These are phyloP conservation scores for Psilocybe cubensis DNA, from an alignment of 768 basidiomycete species.

Conservation along the genomic window DNA sequence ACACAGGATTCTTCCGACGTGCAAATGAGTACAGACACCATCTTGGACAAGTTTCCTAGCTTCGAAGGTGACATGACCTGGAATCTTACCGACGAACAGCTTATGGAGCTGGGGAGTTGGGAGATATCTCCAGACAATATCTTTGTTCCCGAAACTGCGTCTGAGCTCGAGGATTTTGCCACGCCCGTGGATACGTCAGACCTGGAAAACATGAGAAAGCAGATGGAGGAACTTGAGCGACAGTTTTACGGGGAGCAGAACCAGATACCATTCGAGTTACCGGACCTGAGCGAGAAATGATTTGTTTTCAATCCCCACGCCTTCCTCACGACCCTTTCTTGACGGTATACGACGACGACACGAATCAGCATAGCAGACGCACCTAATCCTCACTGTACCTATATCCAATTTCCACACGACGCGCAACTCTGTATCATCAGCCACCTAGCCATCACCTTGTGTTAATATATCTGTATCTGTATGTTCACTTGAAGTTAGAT, in stretches of 20 bases:
- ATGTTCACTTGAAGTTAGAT: not conserved
- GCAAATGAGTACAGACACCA: not conserved
- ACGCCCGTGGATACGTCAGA: not conserved
- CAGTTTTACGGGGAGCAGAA: not conserved
- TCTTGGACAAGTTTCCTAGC: not conserved
- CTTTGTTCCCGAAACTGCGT: not conserved
- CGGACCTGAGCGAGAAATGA: not conserved
- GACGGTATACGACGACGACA: not conserved
- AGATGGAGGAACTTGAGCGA: constrained; percentile 3
- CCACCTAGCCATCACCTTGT: not conserved
- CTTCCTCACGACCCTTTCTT: not conserved
- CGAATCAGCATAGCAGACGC: not conserved
- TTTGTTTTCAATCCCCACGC: not conserved
- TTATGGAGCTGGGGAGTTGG: not conserved
- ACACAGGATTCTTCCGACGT: not conserved
- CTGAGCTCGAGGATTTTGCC: constrained; percentile 2
- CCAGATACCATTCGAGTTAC: not conserved
- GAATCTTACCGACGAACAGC: not conserved
- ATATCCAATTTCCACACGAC: not conserved
- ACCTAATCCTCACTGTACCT: not conserved
- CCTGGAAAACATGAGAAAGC: not conserved
- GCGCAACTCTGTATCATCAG: constrained; percentile 1
- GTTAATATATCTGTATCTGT: not conserved
- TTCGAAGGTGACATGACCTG: not conserved
- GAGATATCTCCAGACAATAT: not conserved